A percentile compares a stretch with the other conserved stretches of the same genome.
phyloP scores from a whole-genome alignment of 2,329 filamentous ascomycete genomes.

The Ophiocordyceps camponoti-leonardi region DNA sequence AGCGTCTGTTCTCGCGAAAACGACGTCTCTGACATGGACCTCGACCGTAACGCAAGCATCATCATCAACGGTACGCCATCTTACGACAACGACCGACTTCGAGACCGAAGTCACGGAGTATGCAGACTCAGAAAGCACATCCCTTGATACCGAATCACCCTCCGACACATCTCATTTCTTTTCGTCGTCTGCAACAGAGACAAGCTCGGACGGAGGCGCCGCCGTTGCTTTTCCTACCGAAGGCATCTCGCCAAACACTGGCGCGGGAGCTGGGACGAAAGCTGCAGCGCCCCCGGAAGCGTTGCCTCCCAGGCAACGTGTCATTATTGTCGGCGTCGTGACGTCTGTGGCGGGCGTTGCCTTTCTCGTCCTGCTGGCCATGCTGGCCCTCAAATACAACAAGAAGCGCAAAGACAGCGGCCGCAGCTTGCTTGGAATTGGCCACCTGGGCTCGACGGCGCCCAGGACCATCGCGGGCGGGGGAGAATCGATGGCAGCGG shows the following conservation, averaged over 20 bases:
- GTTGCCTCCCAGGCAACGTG: conserved; percentile 16
- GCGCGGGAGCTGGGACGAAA: conserved; percentile 4
- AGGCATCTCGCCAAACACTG: conserved; percentile 5
- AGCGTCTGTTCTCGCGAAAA: background rate
- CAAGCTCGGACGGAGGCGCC: background rate
- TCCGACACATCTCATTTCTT: background rate
- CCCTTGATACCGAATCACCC: background rate
- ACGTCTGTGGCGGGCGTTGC: conserved; percentile 41
- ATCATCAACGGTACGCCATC: background rate
- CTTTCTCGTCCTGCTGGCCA: conserved; percentile 33
- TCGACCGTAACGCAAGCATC: background rate
- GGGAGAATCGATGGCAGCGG: conserved; percentile 19
- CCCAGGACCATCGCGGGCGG: conserved; percentile 3
- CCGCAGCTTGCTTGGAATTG: conserved; percentile 25
- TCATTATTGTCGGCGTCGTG: conserved; percentile 40
- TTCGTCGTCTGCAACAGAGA: background rate
- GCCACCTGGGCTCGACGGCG: conserved; percentile 11
- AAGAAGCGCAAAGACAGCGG: conserved; percentile 31
- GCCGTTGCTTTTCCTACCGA: conserved; percentile 1
- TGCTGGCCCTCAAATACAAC: conserved; percentile 38
- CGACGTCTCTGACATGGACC: background rate
- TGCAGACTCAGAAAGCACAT: background rate
- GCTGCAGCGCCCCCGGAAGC: conserved; percentile 8
- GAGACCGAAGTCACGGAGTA: background rate
- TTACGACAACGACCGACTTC: background rate